A percentile compares a stretch with the other conserved stretches of the same genome.
These are phyloP conservation scores for Nelumbo lutea DNA, from an alignment of 164 flowering plant species.

Conservation along the genomic window DNA sequence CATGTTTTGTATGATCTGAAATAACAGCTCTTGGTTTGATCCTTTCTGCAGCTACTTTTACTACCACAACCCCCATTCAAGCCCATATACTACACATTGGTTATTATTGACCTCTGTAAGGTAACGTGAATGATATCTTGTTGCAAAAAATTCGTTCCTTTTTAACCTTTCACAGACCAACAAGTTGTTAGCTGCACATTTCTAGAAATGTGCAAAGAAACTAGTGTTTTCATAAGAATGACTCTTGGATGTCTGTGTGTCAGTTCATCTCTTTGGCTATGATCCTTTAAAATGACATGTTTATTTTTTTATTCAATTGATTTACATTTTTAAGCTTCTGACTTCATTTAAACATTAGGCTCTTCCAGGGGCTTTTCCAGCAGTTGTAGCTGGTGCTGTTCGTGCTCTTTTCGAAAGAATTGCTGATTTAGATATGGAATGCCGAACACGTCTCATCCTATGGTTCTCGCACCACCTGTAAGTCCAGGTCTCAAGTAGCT, in stretches of 20 bases:
- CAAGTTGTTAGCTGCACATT: no score
- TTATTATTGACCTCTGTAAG: slow-evolving; percentile 97
- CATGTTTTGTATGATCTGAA: neutral
- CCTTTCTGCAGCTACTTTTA: slow-evolving; percentile 72
- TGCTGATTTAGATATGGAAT: slow-evolving; percentile 92
- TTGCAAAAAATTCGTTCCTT: neutral
- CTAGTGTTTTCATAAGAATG: no score
- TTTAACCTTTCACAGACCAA: neutral
- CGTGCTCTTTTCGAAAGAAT: slow-evolving; percentile 95
- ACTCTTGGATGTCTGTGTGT: no score
- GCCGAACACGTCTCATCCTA: slow-evolving; percentile 84
- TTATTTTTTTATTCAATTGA: neutral
- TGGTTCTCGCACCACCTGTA: slow-evolving; percentile 99
- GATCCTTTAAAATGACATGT: neutral
- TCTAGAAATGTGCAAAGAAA: no score
- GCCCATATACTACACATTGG: slow-evolving; percentile 90
- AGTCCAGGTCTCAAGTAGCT: slow-evolving; percentile 21
- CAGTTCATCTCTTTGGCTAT: neutral
- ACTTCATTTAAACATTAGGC: slow-evolving; percentile 44
- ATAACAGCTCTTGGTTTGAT: neutral
- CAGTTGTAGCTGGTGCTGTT: slow-evolving; percentile 95
- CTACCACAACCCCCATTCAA: slow-evolving; percentile 95
- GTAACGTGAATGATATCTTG: slow-evolving; percentile 33
- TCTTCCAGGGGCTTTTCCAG: slow-evolving; percentile 99
- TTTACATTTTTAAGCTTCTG: slow-evolving; percentile 6